phyloP scores from a whole-genome alignment of 2,329 filamentous ascomycete genomes.

The Penicillium fuscoglaucum region DNA sequence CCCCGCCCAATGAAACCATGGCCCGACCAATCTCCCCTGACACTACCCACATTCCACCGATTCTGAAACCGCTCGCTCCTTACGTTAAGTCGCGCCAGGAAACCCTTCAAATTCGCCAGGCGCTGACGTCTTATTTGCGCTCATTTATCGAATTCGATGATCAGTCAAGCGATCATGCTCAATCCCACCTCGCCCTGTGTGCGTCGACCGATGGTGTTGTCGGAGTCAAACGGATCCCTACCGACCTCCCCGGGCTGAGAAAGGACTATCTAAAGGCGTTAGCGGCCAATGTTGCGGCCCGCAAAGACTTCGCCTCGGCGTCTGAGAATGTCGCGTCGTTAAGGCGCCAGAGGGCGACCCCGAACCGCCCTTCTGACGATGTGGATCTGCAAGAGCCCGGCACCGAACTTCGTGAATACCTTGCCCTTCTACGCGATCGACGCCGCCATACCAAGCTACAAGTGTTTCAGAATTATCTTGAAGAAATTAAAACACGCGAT shows the following conservation, averaged over 20 bases:
- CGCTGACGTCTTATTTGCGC: constrained; percentile 40
- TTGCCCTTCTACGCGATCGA: constrained; percentile 48
- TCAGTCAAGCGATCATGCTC: constrained; percentile 20
- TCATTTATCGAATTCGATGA: constrained; percentile 39
- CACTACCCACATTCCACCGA: constrained; percentile 35
- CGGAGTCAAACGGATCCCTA: constrained; percentile 37
- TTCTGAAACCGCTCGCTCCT: constrained; percentile 39
- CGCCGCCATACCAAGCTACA: constrained; percentile 48
- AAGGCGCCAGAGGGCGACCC: constrained; percentile 26
- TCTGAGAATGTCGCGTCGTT: constrained; percentile 35
- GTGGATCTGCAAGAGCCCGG: constrained; percentile 21
- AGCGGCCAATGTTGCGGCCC: constrained; percentile 44
- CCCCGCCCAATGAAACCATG: constrained; percentile 27
- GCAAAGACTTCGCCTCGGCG: constrained; percentile 39
- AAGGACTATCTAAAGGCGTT: constrained; percentile 50
- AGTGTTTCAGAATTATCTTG: constrained; percentile 49
- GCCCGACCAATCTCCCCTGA: constrained; percentile 19
- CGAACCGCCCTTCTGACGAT: constrained; percentile 21
- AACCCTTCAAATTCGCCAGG: constrained; percentile 42
- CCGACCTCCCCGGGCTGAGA: constrained; percentile 46
- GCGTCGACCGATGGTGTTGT: constrained; percentile 34
- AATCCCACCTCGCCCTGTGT: constrained; percentile 39
- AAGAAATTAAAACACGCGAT: constrained; percentile 40
- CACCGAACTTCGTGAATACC: constrained; percentile 41
- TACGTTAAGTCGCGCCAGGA: constrained; percentile 44